A percentile compares a stretch with the other conserved stretches of the same genome.
Conservation (phyloP, 2,329 filamentous ascomycete genomes). For the Aspergillus spinulosporus region DNA sequence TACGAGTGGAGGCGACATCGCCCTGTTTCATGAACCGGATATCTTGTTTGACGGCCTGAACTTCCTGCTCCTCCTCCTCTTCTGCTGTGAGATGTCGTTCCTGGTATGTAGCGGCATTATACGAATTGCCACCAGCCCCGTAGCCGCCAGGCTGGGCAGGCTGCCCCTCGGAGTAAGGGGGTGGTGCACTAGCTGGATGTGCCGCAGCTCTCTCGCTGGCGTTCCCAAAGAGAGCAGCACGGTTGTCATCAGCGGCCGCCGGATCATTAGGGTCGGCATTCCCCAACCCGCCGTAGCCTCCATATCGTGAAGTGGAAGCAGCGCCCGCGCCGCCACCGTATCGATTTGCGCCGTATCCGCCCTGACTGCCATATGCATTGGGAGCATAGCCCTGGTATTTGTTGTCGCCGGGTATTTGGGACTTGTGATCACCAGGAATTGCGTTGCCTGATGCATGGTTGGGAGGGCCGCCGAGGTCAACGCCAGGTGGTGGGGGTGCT, state of each 20-base stretch:
- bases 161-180: constrained; percentile 30
- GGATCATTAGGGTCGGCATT: constrained; percentile 52
- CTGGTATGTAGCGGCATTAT: constrained; percentile 53
- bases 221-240: constrained; percentile 61
- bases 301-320: constrained; percentile 48
- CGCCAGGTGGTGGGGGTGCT: constrained; percentile 35
- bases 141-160: constrained; percentile 29
- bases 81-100: constrained; percentile 79
- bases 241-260: constrained; percentile 52
- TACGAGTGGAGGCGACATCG: constrained; percentile 70
- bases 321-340: constrained; percentile 51
- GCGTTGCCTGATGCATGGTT: constrained; percentile 18
- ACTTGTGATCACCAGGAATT: constrained; percentile 28
- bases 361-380: constrained; percentile 55
- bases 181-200: constrained; percentile 35
- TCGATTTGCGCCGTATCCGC: constrained; percentile 54
- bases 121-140: constrained; percentile 38
- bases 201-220: constrained; percentile 54
- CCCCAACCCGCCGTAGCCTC: constrained; percentile 59
- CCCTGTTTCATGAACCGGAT: constrained; percentile 75
- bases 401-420: constrained; percentile 34
- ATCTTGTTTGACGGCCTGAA: constrained; percentile 70
- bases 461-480: constrained; percentile 24
- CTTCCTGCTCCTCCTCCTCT: constrained; percentile 71
- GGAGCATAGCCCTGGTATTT: constrained; percentile 47